Conservation (phyloP, 2,329 filamentous ascomycete species). For the Botrytis sinoallii region DNA sequence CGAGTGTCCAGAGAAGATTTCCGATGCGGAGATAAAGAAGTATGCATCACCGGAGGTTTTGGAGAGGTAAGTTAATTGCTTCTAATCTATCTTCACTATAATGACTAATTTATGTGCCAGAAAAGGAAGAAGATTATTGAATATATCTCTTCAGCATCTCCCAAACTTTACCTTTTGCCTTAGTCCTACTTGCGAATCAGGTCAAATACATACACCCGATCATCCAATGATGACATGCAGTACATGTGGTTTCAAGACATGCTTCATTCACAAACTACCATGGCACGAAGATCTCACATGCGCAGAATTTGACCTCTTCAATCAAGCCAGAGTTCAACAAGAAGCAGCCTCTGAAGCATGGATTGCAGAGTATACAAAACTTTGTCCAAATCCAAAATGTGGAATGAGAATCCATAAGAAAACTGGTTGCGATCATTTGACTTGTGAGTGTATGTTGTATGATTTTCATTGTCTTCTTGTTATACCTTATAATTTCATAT, state of each 20-base stretch:
- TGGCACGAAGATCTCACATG: conserved; percentile 9
- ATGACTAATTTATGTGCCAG: not conserved
- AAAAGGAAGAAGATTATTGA: not conserved
- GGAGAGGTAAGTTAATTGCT: not conserved
- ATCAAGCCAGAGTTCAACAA: not conserved
- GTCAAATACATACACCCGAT: not conserved
- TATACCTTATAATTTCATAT: too few relatives aligned
- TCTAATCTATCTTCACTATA: too few relatives aligned
- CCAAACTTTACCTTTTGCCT: conserved; percentile 3
- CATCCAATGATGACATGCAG: conserved; percentile 9
- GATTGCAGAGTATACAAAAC: not conserved
- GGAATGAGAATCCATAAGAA: conserved; percentile 4
- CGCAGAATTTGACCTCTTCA: not conserved
- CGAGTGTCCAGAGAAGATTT: not conserved
- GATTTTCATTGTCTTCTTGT: not conserved
- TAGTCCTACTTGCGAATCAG: not conserved
- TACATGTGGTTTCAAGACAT: conserved; percentile 7
- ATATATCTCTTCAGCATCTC: not conserved
- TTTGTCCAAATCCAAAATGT: conserved; percentile 5
- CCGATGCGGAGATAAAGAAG: not conserved
- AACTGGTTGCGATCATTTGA: not conserved
- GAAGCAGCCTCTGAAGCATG: conserved; percentile 8
- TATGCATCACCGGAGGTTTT: conserved; percentile 7
- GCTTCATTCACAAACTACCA: conserved; percentile 6
- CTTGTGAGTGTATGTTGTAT: not conserved